These are phyloP conservation scores for Brachypodium distachyon DNA, from an alignment of 202 grass and related monocot genomes.

Conservation along the genomic window DNA sequence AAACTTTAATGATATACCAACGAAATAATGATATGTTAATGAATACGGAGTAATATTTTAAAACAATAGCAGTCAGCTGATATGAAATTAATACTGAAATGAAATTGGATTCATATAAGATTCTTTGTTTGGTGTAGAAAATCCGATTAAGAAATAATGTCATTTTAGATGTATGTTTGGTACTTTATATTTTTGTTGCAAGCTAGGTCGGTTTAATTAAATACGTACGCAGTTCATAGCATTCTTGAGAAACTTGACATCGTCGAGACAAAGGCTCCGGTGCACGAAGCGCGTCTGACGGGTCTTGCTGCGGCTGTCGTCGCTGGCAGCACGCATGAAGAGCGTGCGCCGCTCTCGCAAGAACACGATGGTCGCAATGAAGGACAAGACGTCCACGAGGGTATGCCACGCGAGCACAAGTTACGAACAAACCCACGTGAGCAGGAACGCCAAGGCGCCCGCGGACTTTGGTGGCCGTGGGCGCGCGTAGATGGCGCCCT, in stretches of 20 bases:
- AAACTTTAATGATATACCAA: too few species aligned
- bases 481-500: too few species aligned
- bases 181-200: too few species aligned
- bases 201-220: too few species aligned
- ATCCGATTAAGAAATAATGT: too few species aligned
- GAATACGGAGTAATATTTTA: too few species aligned
- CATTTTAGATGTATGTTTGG: too few species aligned
- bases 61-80: too few species aligned
- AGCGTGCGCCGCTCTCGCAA: constrained; percentile 47
- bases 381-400: constrained; percentile 27
- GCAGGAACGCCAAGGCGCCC: constrained; percentile 10
- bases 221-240: constrained; percentile 48
- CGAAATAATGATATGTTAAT: too few species aligned
- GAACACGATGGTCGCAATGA: constrained; percentile 38
- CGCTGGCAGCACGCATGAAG: constrained; percentile 22
- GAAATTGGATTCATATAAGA: too few species aligned
- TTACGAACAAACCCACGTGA: constrained; percentile 29
- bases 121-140: too few species aligned
- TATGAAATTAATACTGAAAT: too few species aligned
- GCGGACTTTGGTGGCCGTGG: constrained; percentile 10
- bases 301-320: neutral
- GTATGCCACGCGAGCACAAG: constrained; percentile 56
- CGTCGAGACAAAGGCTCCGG: constrained; percentile 44
- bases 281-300: constrained; percentile 57
- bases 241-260: constrained; percentile 64